phyloP scores from a whole-genome alignment of 192 early-diverging fungal genomes.

The Powellomyces hirtus region DNA sequence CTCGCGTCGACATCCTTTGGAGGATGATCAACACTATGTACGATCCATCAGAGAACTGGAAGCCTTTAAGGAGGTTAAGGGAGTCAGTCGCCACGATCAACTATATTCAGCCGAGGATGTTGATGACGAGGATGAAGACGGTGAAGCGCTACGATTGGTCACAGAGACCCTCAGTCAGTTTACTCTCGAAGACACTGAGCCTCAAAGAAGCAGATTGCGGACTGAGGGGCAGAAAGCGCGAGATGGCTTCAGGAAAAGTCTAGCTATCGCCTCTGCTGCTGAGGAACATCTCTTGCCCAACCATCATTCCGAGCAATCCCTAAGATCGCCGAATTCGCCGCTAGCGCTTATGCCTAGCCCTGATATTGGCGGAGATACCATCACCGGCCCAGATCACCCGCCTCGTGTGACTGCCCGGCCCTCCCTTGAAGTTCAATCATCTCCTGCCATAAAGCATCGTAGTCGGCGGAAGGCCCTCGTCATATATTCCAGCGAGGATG shows the following conservation, averaged over 20 bases:
- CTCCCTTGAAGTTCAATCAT: neutral
- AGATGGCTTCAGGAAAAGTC: neutral
- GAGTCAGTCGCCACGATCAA: slow-evolving; percentile 21
- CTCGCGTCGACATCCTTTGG: slow-evolving; percentile 9
- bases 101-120: slow-evolving; percentile 7
- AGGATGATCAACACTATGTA: neutral
- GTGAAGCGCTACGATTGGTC: neutral
- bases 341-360: neutral
- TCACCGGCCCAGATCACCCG: neutral
- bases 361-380: neutral
- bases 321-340: neutral
- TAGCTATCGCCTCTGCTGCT: neutral
- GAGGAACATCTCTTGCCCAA: neutral
- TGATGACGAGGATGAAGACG: neutral
- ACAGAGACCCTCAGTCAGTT: neutral
- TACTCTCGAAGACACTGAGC: neutral
- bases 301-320: neutral
- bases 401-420: too few relatives aligned
- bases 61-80: slow-evolving; percentile 1
- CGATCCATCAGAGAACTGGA: neutral
- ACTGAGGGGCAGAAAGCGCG: neutral
- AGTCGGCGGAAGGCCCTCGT: too few relatives aligned
- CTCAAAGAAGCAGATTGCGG: neutral
- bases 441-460: too few relatives aligned
- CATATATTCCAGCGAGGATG: neutral